Percentiles rank a stretch among this genome's conserved stretches.
Evolutionary conservation across 1,139 yeast species (phyloP).

Genomic region (Taiozyma sp.): DNA sequence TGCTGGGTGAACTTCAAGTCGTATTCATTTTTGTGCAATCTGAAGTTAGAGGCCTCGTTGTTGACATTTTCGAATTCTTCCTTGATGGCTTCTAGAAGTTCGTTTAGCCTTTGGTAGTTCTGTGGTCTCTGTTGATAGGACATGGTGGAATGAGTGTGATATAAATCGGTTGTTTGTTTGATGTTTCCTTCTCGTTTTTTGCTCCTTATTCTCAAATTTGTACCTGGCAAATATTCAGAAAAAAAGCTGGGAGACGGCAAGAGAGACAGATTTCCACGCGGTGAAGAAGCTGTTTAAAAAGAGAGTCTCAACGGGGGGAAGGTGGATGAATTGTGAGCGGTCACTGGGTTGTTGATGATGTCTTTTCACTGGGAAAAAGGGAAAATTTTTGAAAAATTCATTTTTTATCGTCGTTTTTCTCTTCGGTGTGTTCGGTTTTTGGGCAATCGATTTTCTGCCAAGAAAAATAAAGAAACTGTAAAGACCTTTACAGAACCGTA

Average conservation of each 20-base stretch:
- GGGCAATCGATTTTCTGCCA: background rate
- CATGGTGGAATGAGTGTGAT: slow-evolving; percentile 5
- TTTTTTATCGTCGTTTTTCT: background rate
- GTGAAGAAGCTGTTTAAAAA: background rate
- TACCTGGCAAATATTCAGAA: background rate
- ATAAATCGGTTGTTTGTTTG: background rate
- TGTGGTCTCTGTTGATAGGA: slow-evolving; percentile 24
- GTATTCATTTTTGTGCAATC: slow-evolving; percentile 90
- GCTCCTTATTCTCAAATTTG: background rate
- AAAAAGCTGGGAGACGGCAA: background rate
- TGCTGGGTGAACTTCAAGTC: slow-evolving; percentile 90
- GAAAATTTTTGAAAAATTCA: background rate
- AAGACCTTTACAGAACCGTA: background rate
- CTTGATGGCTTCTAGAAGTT: slow-evolving; percentile 85
- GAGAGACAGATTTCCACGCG: background rate
- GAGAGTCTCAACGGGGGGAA: background rate
- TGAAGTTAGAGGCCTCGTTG: slow-evolving; percentile 80
- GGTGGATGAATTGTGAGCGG: background rate
- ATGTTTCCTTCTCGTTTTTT: background rate
- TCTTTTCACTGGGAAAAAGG: background rate
- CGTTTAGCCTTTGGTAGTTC: slow-evolving; percentile 33
- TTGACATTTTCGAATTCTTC: slow-evolving; percentile 86
- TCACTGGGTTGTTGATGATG: background rate
- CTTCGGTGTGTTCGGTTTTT: background rate
- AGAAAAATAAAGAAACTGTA: background rate